Conservation (phyloP, 139 green algal species). For the Chlamydomonas schloesseri region DNA sequence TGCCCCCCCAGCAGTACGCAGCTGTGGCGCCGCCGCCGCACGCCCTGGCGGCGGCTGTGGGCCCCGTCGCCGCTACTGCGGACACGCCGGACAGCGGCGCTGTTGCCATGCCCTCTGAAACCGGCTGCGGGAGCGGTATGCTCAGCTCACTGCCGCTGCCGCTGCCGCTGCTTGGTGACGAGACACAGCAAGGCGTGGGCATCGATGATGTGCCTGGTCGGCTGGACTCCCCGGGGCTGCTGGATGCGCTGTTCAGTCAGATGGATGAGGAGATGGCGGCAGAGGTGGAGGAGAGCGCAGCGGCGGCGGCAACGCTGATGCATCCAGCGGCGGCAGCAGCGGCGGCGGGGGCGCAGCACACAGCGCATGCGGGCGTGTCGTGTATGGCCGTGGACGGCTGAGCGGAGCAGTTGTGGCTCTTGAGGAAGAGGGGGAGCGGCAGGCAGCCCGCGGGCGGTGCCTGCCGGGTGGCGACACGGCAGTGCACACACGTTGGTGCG, state of each 20-base stretch:
- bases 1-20: no score
- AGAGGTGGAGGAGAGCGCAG: background rate
- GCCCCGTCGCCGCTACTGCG: no score
- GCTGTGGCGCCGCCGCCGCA: no score
- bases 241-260: background rate
- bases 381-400: background rate
- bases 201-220: background rate
- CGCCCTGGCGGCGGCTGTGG: no score
- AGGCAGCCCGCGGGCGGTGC: no score
- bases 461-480: no score
- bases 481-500: no score
- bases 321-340: background rate
- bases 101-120: background rate
- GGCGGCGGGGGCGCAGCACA: no score
- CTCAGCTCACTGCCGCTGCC: background rate
- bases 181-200: background rate
- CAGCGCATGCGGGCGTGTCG: background rate
- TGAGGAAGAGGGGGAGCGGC: no score
- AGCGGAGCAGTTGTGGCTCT: no score
- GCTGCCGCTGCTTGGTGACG: background rate
- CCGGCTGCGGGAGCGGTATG: background rate
- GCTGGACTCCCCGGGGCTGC: conserved; percentile 5
- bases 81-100: background rate
- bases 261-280: background rate
- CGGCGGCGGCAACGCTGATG: background rate